These are phyloP conservation scores for Perkinsus olseni DNA, from an alignment of 169 alveolate species.

Conservation along the genomic window DNA sequence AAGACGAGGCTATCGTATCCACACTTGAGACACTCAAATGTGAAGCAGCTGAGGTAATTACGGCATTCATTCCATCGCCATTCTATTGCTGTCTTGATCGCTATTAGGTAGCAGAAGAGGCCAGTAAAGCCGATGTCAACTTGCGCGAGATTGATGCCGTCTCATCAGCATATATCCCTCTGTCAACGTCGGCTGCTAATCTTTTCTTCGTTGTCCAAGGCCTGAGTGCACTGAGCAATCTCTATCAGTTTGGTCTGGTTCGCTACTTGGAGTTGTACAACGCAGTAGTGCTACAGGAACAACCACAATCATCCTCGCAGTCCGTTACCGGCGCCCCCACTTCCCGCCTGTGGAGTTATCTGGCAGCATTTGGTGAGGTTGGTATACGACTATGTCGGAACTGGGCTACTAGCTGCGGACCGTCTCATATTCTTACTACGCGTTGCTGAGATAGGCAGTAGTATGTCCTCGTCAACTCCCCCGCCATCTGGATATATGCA, in stretches of 20 bases:
- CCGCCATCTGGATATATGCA: neutral
- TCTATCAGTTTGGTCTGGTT: neutral
- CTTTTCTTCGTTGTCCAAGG: neutral
- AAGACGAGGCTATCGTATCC: constrained; percentile 78
- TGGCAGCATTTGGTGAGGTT: neutral
- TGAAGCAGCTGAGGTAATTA: neutral
- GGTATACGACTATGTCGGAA: neutral
- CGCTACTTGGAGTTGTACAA: neutral
- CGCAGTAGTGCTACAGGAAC: neutral
- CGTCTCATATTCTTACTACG: neutral
- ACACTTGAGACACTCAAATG: constrained; percentile 55
- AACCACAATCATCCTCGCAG: neutral
- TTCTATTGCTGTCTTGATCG: neutral
- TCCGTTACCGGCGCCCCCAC: neutral
- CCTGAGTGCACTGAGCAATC: neutral
- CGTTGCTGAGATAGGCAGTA: neutral
- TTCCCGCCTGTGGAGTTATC: neutral
- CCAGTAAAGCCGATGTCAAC: neutral
- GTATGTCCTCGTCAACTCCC: neutral
- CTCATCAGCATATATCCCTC: neutral
- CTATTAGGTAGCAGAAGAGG: neutral
- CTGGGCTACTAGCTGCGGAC: neutral
- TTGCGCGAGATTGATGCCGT: neutral
- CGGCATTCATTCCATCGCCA: no score
- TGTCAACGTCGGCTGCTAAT: neutral